Evolutionary conservation across 257 asterid genomes (phyloP), one percentile per base, ranked within the genome.

Genomic region (Gentiana straminea): DNA sequence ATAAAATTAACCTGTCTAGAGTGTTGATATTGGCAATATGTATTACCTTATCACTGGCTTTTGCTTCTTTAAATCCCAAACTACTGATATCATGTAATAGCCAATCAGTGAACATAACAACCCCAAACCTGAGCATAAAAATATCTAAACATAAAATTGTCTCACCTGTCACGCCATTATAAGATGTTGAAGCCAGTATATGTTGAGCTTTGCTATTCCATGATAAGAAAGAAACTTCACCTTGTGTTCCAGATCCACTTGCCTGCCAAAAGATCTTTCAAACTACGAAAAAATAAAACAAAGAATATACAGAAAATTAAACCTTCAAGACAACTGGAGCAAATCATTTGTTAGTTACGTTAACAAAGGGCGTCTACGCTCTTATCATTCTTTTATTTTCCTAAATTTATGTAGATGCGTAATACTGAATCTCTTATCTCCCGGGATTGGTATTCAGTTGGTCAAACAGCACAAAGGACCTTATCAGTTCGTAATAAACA

Each of bases 21-120:
- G 35, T 12, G 33, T 49, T 34, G 34, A 11, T 13, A 57, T 62
- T 4, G 46, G 5, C 46, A 4, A 41, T 10, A 41, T 41, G 46
- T 24, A 35, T 64, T 79, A 84, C 98, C 96, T 87, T 71, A 91
- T 76, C 60, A 79, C 93, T 62, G 98, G 96, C 73, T 87, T 91
- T 75, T 91, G 97, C 79, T 73, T 91, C 89, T 75, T 84, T 74
- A 91, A 77, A 79, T 91, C 98, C 98, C 98, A 91, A 58, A 91
- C 90, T 69, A 81, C 97, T 91, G 86, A 54, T 76, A 78, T 45
- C 54, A 67, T 57, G 46, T 41, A 5, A 5, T 10, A 1, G 46
- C 46, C 7, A 5, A 41, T 41, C 9, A 41, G 46, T 10, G 9
- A 41, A 5, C 46, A 41, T 41, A 10, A 5, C 7, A 44, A 37